phyloP scores from a whole-genome alignment of 2,329 filamentous ascomycete genomes.

The Alternaria arbusti region DNA sequence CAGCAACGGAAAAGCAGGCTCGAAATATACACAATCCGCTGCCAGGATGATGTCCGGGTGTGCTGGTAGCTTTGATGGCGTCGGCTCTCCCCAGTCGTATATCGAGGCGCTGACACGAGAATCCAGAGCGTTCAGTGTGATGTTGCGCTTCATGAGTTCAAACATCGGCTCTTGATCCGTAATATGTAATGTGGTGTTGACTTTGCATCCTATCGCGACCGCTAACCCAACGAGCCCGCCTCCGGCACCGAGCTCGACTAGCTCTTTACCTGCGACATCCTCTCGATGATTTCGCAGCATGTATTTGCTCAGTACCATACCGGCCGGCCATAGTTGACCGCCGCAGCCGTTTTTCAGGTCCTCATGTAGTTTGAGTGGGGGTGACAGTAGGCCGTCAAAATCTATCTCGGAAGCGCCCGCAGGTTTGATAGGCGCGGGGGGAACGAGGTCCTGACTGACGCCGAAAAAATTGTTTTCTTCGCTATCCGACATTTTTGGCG shows the following conservation, averaged over 20 bases:
- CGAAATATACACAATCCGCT: constrained; percentile 75
- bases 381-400: constrained; percentile 76
- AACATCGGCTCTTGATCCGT: constrained; percentile 91
- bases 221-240: constrained; percentile 81
- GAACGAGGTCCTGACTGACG: constrained; percentile 63
- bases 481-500: constrained; percentile 32
- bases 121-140: constrained; percentile 76
- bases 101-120: constrained; percentile 69
- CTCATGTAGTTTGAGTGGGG: constrained; percentile 78
- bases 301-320: constrained; percentile 86
- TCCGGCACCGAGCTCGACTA: constrained; percentile 92
- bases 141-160: constrained; percentile 84
- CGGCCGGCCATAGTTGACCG: constrained; percentile 92
- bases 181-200: constrained; percentile 70
- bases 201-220: constrained; percentile 62
- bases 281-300: constrained; percentile 75
- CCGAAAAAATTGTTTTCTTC: constrained; percentile 44
- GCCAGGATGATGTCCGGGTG: constrained; percentile 86
- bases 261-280: constrained; percentile 69
- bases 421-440: constrained; percentile 58
- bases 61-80: constrained; percentile 52
- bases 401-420: constrained; percentile 60
- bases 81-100: constrained; percentile 74
- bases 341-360: constrained; percentile 89
- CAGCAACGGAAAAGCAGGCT: constrained; percentile 90